These are phyloP conservation scores for Xylaria sp. DNA, from an alignment of 2,329 filamentous ascomycete genomes.

Conservation along the genomic window DNA sequence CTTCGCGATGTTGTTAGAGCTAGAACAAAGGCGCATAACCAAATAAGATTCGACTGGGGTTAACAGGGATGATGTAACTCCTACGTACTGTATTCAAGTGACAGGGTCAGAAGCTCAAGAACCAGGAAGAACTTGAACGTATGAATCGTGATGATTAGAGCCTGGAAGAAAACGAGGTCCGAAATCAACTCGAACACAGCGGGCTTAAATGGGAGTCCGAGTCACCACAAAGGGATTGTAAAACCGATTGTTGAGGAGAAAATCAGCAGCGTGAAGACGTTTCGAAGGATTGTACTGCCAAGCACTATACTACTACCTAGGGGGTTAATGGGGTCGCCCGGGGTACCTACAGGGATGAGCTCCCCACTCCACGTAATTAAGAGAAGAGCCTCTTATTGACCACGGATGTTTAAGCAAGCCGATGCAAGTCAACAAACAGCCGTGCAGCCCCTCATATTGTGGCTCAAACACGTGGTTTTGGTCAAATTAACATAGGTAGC, in stretches of 20 bases:
- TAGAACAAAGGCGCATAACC: slow-evolving; percentile 16
- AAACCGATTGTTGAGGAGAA: slow-evolving; percentile 26
- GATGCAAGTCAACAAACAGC: slow-evolving; percentile 21
- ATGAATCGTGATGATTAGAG: neutral
- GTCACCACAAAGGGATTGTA: slow-evolving; percentile 6
- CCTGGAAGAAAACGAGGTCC: neutral
- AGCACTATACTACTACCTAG: slow-evolving; percentile 5
- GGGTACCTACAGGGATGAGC: slow-evolving; percentile 8
- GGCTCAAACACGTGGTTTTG: slow-evolving; percentile 3
- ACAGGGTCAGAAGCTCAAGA: slow-evolving; percentile 12
- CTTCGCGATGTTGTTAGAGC: slow-evolving; percentile 30
- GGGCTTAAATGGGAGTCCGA: neutral
- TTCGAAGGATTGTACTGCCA: slow-evolving; percentile 19
- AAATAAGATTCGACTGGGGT: slow-evolving; percentile 22
- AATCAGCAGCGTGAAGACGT: slow-evolving; percentile 24
- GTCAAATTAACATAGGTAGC: no score
- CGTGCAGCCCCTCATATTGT: slow-evolving; percentile 6
- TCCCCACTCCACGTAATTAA: slow-evolving; percentile 34
- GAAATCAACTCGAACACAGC: slow-evolving; percentile 5
- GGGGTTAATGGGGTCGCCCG: no score
- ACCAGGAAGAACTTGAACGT: neutral
- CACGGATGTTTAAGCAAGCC: slow-evolving; percentile 22
- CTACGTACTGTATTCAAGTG: slow-evolving; percentile 30
- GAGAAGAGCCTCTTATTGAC: slow-evolving; percentile 31
- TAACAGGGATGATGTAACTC: slow-evolving; percentile 44